Evolutionary conservation across 2,329 filamentous ascomycete genomes (phyloP).

Genomic region (Helotiales sp.): DNA sequence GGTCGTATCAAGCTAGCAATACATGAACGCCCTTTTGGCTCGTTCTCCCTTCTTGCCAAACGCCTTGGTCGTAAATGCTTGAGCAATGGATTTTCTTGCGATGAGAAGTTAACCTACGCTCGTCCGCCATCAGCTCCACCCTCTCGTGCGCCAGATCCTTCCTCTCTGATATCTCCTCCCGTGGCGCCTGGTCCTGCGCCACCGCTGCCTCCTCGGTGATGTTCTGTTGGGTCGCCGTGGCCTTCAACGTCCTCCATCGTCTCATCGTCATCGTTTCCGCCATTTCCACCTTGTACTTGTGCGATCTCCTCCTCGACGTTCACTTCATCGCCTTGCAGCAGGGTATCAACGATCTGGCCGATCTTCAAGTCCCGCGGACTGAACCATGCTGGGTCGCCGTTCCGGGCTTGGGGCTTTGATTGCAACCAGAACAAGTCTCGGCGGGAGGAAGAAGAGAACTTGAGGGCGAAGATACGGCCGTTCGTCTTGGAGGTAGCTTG

Average conservation of each 20-base stretch:
- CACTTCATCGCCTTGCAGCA: constrained; percentile 89
- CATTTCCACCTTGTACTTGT: constrained; percentile 58
- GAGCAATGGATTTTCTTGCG: constrained; percentile 32
- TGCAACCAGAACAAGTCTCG: constrained; percentile 97
- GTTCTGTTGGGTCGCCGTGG: constrained; percentile 61
- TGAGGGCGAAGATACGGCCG: constrained; percentile 90
- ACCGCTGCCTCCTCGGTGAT: constrained; percentile 68
- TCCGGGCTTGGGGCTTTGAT: constrained; percentile 77
- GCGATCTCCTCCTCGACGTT: constrained; percentile 77
- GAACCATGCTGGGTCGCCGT: constrained; percentile 75
- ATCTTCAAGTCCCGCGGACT: constrained; percentile 86
- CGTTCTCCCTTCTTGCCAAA: constrained; percentile 38
- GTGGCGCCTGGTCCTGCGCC: constrained; percentile 87
- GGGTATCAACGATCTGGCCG: constrained; percentile 80
- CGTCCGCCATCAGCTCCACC: constrained; percentile 95
- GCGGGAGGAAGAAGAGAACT: constrained; percentile 90
- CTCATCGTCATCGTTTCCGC: constrained; percentile 68
- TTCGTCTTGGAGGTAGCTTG: constrained; percentile 70
- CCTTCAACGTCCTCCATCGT: constrained; percentile 80
- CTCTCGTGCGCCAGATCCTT: constrained; percentile 86
- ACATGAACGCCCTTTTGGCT: constrained; percentile 37
- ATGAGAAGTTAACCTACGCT: constrained; percentile 82
- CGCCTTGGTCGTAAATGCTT: constrained; percentile 41
- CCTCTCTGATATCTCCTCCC: constrained; percentile 88
- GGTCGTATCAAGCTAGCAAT: constrained; percentile 42